Percentiles rank a stretch among this genome's conserved stretches.
phyloP scores from a whole-genome alignment of 2,329 filamentous ascomycete genomes.

The Sphaerostilbella broomeana region DNA sequence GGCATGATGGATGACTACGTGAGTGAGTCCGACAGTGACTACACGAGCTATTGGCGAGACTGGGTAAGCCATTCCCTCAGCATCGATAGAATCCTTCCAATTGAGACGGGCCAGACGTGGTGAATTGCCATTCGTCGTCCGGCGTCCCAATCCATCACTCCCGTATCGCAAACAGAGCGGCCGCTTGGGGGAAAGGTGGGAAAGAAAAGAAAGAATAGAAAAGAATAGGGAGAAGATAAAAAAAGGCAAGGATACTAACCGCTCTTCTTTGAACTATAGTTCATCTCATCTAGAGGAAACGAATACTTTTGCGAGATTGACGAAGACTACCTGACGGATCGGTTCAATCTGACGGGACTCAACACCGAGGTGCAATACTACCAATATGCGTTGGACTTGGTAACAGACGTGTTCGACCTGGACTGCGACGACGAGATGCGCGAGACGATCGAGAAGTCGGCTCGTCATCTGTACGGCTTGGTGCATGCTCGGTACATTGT shows the following conservation, averaged over 20 bases:
- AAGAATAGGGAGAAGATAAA: background rate
- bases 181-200: too few relatives aligned
- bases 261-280: conserved; percentile 52
- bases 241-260: background rate
- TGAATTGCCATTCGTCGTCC: background rate
- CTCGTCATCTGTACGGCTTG: conserved; percentile 87
- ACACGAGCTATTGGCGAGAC: conserved; percentile 98
- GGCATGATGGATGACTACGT: conserved; percentile 88
- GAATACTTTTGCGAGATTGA: conserved; percentile 99
- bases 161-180: too few relatives aligned
- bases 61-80: conserved; percentile 65
- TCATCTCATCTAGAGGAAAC: conserved; percentile 94
- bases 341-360: conserved; percentile 94
- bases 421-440: conserved; percentile 98
- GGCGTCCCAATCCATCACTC: too few relatives aligned
- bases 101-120: background rate
- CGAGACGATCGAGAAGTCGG: conserved; percentile 96
- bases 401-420: conserved; percentile 97
- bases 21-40: conserved; percentile 97
- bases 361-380: conserved; percentile 99
- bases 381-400: conserved; percentile 93
- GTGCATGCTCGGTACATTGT: conserved; percentile 97
- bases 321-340: conserved; percentile 95
- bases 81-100: background rate
- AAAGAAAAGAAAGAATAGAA: background rate